A percentile compares a stretch with the other conserved stretches of the same genome.
These are phyloP conservation scores for Coelastrella sp. DNA, from an alignment of 139 green algal species.

Conservation along the genomic window DNA sequence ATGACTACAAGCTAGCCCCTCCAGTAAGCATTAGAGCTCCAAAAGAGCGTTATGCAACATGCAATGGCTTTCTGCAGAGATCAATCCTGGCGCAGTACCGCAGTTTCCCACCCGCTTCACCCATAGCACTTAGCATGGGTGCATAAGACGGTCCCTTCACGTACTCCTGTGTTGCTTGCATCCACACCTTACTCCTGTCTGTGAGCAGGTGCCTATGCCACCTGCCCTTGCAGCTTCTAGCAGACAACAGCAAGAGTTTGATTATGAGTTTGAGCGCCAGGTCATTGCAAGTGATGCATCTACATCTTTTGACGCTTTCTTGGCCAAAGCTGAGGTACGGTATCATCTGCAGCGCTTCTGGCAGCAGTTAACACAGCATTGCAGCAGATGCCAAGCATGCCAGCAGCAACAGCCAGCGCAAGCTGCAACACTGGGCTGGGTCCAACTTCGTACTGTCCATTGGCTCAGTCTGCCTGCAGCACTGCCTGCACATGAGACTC, in stretches of 20 bases:
- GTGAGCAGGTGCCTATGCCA: conserved; percentile 37
- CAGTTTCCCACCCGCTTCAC: neutral
- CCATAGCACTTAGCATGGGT: neutral
- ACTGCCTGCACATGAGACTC: too few relatives aligned
- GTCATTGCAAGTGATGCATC: conserved; percentile 32
- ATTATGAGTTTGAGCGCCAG: conserved; percentile 43
- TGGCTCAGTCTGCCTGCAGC: too few relatives aligned
- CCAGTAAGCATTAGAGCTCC: conserved; percentile 2
- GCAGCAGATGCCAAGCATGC: too few relatives aligned
- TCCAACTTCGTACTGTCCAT: too few relatives aligned
- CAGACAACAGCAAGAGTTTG: conserved; percentile 39
- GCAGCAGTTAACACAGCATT: too few relatives aligned
- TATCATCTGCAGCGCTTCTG: neutral
- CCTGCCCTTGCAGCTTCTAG: conserved; percentile 36
- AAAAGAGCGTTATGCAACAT: too few relatives aligned
- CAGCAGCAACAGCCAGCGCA: too few relatives aligned
- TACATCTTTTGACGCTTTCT: conserved; percentile 22
- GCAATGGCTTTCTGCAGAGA: too few relatives aligned
- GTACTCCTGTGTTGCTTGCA: neutral
- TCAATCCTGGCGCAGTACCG: too few relatives aligned
- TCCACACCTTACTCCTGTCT: neutral
- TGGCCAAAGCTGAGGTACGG: conserved; percentile 41
- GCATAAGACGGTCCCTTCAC: too few relatives aligned
- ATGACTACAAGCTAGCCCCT: conserved; percentile 44
- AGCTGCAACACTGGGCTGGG: too few relatives aligned